Evolutionary conservation across 495 filamentous ascomycete species (phyloP), one percentile per base, ranked within the genome.

Genomic region (Penicillium silybi): DNA sequence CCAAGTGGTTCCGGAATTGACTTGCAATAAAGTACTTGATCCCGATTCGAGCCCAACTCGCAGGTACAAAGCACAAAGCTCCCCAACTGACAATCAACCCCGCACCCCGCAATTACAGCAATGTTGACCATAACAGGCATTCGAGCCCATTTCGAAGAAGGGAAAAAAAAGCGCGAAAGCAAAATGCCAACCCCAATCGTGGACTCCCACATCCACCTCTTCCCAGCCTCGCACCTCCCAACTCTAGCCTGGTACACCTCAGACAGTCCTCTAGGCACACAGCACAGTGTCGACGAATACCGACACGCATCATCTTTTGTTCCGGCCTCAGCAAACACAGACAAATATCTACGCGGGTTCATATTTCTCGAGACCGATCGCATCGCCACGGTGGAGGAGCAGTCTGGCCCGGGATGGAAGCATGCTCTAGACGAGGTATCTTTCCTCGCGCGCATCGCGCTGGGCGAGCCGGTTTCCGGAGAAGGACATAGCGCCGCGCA

Each of bases 141-240:
- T 26, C 6, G 2, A 11, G 17, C 32, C 19, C 22, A 0, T 10
- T 2, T 13, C 15, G 1, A 42, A 27, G 15, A 23, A 48, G 22
- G 27, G 16, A 37, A 46, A 4, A 44, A 32, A 39, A 41, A 40
- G 46, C 35, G 11, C 27, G 27, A 29, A 9, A 8, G 18, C 42
- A 57, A 40, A 10, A 70, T 69, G 66, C 40, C 63, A 4, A 66
- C 59, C 26, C 68, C 66, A 38, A 79, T 91, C 46, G 76, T 95
- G 48, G 91, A 95, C 71, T 85, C 89, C 8, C 91, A 96, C 73
- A 85, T 95, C 69, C 91, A 95, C 69, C 84, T 95, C 64, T 93
- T 81, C 70, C 84, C 86, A 53, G 63, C 72, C 44, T 78, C 81
- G 32, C 85, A 90, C 55, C 64, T 86, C 27, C 53, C 69, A 42